Base-by-base conservation (phyloP, 129 eudicot genomes). In the Lactuca saligna region DNA sequence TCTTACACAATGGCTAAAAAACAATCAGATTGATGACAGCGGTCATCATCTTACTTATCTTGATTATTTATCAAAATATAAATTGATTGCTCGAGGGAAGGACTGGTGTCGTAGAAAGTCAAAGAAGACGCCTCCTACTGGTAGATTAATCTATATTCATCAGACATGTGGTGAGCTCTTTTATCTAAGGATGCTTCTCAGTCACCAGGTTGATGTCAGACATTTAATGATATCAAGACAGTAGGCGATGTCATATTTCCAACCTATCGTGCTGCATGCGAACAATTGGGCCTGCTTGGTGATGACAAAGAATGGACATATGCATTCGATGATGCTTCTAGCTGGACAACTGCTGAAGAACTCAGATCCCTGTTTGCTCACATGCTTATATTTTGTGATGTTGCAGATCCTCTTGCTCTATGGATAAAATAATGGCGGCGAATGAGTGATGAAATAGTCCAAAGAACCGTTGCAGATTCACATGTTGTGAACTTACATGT, bases 131-230 rank as follows among this genome's bases (percentile, higher is more conserved):
- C 62, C 50, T 3, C 9, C 61, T 15, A 50, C 50, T 3, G 61
- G 71, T 13, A 66, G 71, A 7, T 3, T 66, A 15, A 34, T 68
- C 4, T 68, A 68, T 6, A 34, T 68, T 9, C 72, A 68, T 4
- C 71, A 32, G 14, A 15, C 32, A 3, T 49, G 60, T 15, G 71
- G 71, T 4, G 71, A 66, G 14, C 11, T 25, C 2, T 64, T 64
- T 20, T n/a, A n/a, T n/a, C n/a, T n/a, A n/a, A n/a, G n/a, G n/a
- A n/a, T n/a, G n/a, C n/a, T n/a, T n/a, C n/a, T 61, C 4, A n/a
- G 41, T 37, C 66, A 37, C 11, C 66, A 61, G 15, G 25, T 7
- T 9, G 66, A 12, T 61, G 37, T 34, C 37, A 34, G 4, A 34
- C 37, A 4, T 34, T 34, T 34, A 34, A 34, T 34, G 37, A 34